Conservation (phyloP, 108 stramenopile species). For the Nitzschia sp. region DNA sequence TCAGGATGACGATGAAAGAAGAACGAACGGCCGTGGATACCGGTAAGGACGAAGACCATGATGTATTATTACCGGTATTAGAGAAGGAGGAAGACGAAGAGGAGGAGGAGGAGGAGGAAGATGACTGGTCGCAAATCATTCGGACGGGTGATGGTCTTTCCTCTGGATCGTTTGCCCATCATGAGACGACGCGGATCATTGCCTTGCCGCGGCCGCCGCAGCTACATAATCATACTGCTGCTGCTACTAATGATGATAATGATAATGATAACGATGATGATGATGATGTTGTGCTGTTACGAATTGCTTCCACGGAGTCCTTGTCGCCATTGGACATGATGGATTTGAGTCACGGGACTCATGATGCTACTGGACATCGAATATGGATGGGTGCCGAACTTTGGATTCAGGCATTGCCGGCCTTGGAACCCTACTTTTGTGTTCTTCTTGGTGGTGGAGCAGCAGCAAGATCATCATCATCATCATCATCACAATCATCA, state of each 20-base stretch:
- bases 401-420: conserved; percentile 24
- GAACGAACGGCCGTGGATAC: too few relatives aligned
- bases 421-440: background rate
- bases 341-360: conserved; percentile 45
- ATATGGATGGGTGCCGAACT: conserved; percentile 72
- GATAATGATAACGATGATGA: too few relatives aligned
- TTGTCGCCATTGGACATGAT: conserved; percentile 76
- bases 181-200: background rate
- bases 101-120: background rate
- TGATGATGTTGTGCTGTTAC: background rate
- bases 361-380: conserved; percentile 65
- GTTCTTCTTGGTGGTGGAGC: background rate
- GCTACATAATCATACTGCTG: too few relatives aligned
- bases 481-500: too few relatives aligned
- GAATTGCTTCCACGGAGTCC: conserved; percentile 10
- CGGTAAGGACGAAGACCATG: too few relatives aligned
- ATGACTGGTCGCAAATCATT: conserved; percentile 10
- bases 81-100: too few relatives aligned
- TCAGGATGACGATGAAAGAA: too few relatives aligned
- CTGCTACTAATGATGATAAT: too few relatives aligned
- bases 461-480: background rate
- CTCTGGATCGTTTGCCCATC: background rate
- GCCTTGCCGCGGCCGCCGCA: too few relatives aligned
- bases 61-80: too few relatives aligned
- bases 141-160: background rate